A percentile compares a stretch with the other conserved stretches of the same genome.
Conservation (phyloP, 176 grass and related monocot species). For the Hsuehochloa calcarea region DNA sequence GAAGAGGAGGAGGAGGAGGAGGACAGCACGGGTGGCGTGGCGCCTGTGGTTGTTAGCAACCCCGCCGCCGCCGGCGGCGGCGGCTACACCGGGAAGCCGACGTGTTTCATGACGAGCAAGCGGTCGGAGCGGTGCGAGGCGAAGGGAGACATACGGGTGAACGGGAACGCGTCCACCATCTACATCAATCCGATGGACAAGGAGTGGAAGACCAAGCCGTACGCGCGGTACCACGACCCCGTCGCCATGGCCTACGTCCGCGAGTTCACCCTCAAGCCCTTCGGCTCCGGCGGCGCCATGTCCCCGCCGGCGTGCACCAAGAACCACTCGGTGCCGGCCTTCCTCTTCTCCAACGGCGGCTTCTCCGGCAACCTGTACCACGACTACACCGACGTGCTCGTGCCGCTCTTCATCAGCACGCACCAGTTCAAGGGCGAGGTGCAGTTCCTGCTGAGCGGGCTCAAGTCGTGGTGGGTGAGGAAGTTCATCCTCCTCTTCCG, state of each 20-base stretch:
- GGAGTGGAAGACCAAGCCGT: slow-evolving; percentile 91
- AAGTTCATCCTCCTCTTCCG: slow-evolving; percentile 65
- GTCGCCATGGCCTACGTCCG: slow-evolving; percentile 59
- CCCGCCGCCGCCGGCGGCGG: neutral
- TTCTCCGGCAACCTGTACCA: slow-evolving; percentile 96
- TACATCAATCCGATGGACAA: slow-evolving; percentile 42
- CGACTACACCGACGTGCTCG: slow-evolving; percentile 89
- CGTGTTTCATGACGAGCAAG: slow-evolving; percentile 80
- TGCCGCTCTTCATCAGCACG: slow-evolving; percentile 86
- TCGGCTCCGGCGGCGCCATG: neutral
- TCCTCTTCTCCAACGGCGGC: slow-evolving; percentile 77
- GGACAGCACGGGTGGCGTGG: neutral
- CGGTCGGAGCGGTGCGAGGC: slow-evolving; percentile 75
- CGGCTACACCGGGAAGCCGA: slow-evolving; percentile 33
- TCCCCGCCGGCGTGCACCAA: slow-evolving; percentile 55
- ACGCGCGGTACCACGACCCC: slow-evolving; percentile 78
- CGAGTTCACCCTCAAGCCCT: slow-evolving; percentile 59
- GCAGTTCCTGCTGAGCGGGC: slow-evolving; percentile 54
- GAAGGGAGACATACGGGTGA: slow-evolving; percentile 60
- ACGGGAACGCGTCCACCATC: slow-evolving; percentile 60
- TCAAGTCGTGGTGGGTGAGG: slow-evolving; percentile 83
- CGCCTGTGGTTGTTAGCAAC: neutral
- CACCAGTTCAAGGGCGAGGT: slow-evolving; percentile 63
- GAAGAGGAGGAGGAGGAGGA: slow-evolving; percentile 25
- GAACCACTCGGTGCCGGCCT: slow-evolving; percentile 74